Evolutionary conservation across 176 grass and related monocot species (phyloP).

Genomic region (Aegilops umbellulata): DNA sequence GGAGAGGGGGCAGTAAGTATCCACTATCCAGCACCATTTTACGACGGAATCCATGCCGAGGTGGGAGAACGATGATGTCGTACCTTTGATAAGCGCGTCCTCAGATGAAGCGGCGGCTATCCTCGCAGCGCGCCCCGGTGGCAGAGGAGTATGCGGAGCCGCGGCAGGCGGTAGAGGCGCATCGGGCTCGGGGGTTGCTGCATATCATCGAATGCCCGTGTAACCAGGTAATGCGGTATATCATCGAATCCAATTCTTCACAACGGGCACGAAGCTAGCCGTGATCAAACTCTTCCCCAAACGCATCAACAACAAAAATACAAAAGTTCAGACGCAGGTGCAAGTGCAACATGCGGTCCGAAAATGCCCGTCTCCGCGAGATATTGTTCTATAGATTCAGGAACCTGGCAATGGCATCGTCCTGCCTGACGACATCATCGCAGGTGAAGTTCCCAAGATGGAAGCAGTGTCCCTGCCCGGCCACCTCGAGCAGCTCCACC

Average conservation of each 20-base stretch:
- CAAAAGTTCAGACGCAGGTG: too few species aligned
- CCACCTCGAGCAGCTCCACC: slow-evolving; percentile 39
- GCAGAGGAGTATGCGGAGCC: not conserved
- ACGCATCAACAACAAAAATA: too few species aligned
- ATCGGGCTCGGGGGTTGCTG: not conserved
- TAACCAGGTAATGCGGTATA: too few species aligned
- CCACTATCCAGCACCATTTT: not conserved
- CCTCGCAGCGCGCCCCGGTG: not conserved
- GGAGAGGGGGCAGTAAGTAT: not conserved
- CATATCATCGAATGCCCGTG: too few species aligned
- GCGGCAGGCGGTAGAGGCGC: not conserved
- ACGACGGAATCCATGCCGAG: not conserved
- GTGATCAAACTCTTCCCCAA: too few species aligned
- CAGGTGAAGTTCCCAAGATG: slow-evolving; percentile 34
- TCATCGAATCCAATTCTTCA: too few species aligned
- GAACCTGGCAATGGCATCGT: slow-evolving; percentile 44
- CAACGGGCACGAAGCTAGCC: too few species aligned
- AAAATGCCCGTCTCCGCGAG: not conserved
- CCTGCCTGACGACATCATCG: slow-evolving; percentile 40
- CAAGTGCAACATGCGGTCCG: not conserved
- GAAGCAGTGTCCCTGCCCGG: slow-evolving; percentile 50
- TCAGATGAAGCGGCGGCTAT: not conserved
- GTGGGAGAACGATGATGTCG: too few species aligned
- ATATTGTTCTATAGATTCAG: slow-evolving; percentile 21
- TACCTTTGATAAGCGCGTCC: not conserved